Conservation (phyloP, 169 alveolate genomes). For the Plasmodium knowlesi region DNA sequence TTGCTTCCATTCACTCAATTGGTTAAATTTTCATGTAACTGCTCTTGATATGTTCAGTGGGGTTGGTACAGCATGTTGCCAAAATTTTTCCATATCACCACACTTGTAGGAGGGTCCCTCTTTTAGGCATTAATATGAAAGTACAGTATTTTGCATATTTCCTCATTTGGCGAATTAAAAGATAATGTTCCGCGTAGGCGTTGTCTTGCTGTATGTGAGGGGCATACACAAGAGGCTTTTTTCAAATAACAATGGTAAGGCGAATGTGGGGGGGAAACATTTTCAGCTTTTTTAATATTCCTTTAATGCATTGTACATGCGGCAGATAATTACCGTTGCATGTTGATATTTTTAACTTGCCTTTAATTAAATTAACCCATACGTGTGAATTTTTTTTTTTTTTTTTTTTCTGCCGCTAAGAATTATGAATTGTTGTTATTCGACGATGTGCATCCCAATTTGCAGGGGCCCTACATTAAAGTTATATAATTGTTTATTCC, state of each 20-base stretch:
- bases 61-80: background rate
- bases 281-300: background rate
- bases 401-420: background rate
- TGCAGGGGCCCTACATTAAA: background rate
- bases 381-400: background rate
- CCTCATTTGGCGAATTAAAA: background rate
- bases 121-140: background rate
- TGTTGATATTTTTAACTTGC: background rate
- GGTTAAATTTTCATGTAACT: background rate
- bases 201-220: background rate
- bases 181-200: background rate
- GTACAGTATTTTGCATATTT: background rate
- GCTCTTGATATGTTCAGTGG: background rate
- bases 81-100: background rate
- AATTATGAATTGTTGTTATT: background rate
- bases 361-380: background rate
- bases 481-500: background rate
- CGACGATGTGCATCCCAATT: background rate
- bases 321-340: background rate
- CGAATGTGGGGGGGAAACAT: background rate
- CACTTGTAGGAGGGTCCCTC: background rate
- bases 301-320: background rate
- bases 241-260: background rate
- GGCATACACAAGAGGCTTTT: background rate
- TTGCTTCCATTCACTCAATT: background rate